These are phyloP conservation scores for Parastagonospora avenae DNA, from an alignment of 2,329 filamentous ascomycete genomes.

Conservation along the genomic window DNA sequence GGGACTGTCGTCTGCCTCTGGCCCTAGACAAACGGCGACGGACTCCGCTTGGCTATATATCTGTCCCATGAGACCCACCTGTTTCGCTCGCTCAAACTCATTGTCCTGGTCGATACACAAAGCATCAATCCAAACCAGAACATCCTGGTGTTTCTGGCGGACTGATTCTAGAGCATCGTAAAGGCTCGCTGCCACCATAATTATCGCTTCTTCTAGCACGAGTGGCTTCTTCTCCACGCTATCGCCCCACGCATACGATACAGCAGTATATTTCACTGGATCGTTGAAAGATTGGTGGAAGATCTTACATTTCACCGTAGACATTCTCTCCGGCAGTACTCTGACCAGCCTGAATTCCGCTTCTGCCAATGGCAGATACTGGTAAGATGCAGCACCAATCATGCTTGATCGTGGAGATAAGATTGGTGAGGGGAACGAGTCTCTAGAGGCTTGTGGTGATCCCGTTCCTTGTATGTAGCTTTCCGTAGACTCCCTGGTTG, in stretches of 20 bases:
- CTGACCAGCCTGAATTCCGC: conserved; percentile 19
- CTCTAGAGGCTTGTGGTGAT: no score
- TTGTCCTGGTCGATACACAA: conserved; percentile 37
- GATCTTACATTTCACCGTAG: conserved; percentile 22
- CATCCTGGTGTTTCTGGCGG: conserved; percentile 10
- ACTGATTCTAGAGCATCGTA: conserved; percentile 20
- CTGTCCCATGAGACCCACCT: conserved; percentile 24
- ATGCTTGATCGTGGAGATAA: no score
- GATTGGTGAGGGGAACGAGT: no score
- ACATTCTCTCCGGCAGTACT: conserved; percentile 15
- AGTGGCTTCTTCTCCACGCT: conserved; percentile 21
- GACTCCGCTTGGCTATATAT: conserved; percentile 23
- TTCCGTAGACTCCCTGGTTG: no score
- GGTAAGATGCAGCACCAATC: conserved; percentile 1
- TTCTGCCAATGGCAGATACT: conserved; percentile 12
- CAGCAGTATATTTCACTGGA: conserved; percentile 29
- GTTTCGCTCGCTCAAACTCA: conserved; percentile 17
- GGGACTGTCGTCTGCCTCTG: conserved; percentile 30
- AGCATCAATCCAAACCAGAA: conserved; percentile 33
- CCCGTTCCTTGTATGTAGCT: no score
- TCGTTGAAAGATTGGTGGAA: conserved; percentile 13
- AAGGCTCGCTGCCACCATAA: conserved; percentile 20
- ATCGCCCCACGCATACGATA: conserved; percentile 48
- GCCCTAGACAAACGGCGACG: conserved; percentile 34
- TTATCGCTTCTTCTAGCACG: conserved; percentile 8